Evolutionary conservation across 108 stramenopile genomes (phyloP).

Genomic region (Skeletonema marinoi): DNA sequence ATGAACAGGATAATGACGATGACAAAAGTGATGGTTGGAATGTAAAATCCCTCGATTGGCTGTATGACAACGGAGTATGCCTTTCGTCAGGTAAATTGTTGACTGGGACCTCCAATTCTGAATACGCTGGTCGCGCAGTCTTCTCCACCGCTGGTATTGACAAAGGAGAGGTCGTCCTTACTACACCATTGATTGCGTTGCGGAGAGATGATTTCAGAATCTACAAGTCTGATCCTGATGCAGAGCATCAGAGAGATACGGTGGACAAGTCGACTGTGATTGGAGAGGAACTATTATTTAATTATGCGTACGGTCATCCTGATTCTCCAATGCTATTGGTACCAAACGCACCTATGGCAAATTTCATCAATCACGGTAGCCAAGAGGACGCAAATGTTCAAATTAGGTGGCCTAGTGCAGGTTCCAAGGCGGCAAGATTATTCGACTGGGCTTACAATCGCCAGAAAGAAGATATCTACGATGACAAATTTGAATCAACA

Average conservation of each 20-base stretch:
- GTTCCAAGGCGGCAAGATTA: slow-evolving; percentile 32
- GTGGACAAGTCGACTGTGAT: slow-evolving; percentile 32
- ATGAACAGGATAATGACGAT: slow-evolving; percentile 29
- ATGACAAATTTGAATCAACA: slow-evolving; percentile 20
- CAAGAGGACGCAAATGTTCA: slow-evolving; percentile 55
- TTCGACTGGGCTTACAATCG: slow-evolving; percentile 44
- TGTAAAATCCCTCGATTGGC: slow-evolving; percentile 44
- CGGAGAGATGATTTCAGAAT: slow-evolving; percentile 33
- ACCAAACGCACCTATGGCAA: slow-evolving; percentile 64
- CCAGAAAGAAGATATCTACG: slow-evolving; percentile 6
- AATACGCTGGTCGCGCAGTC: slow-evolving; percentile 63
- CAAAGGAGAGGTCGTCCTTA: slow-evolving; percentile 28
- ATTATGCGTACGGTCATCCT: slow-evolving; percentile 72
- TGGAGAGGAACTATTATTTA: slow-evolving; percentile 60
- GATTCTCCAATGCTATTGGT: slow-evolving; percentile 65
- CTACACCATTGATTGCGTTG: slow-evolving; percentile 27
- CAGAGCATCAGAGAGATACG: slow-evolving; percentile 10
- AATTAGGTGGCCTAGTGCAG: slow-evolving; percentile 60
- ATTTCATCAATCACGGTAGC: slow-evolving; percentile 69
- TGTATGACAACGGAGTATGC: slow-evolving; percentile 56
- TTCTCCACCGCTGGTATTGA: slow-evolving; percentile 42
- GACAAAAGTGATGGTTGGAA: slow-evolving; percentile 53
- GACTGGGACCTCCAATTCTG: slow-evolving; percentile 43
- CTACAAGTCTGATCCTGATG: slow-evolving; percentile 34
- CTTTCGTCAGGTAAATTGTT: slow-evolving; percentile 36